Base-by-base conservation (phyloP, 225 moss, liverwort and hornwort genomes). In the Sphagnum tenellum region DNA sequence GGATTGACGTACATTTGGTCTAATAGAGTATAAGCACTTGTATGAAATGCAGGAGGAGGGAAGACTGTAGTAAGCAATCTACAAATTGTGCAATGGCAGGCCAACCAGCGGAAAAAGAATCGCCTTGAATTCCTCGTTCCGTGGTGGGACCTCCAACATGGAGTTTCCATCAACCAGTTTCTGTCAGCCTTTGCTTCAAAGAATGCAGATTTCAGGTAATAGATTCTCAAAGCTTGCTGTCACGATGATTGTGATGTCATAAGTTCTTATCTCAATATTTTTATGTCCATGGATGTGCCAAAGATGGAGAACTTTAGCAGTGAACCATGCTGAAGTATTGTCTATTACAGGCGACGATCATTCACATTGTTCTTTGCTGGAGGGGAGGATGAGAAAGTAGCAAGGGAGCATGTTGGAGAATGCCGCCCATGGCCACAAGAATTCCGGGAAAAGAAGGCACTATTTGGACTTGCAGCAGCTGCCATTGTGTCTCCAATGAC, bases 111-210 rank as follows among this genome's bases (percentile, higher is more conserved):
- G 57, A 79, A 79, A 72, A 72, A 66, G 57, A 75, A 75, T 12
- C 74, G 72, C 13, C 79, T 79, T 10, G 79, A 79, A 64, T 79
- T 79, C 68, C 69, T 79, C 4, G 72, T 79, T 48, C 75, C 79
- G 2, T 79, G 79, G 79, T 76, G 79, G 79, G 75, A 79, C 63
- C 64, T 79, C 57, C 79, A 79, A 60, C 79, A 75, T 62, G 79
- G 79, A 9, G 72, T 75, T 12, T 79, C 79, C 45, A 71, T 79
- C 48, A 79, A 79, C 44, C 79, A 79, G 75, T 79, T 79, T 51
- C 75, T 79, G 7, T 75, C 79, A 64, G 79, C 75, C 47, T 79
- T 79, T 57, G 75, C 79, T 57, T 79, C 79, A 8, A 79, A 69
- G 49, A 79, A 72, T 57, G 68, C 66, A 47, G 79, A 75, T 48